Evolutionary conservation across 2,329 filamentous ascomycete species (phyloP).

Genomic region (Ceratocystis albifundus): DNA sequence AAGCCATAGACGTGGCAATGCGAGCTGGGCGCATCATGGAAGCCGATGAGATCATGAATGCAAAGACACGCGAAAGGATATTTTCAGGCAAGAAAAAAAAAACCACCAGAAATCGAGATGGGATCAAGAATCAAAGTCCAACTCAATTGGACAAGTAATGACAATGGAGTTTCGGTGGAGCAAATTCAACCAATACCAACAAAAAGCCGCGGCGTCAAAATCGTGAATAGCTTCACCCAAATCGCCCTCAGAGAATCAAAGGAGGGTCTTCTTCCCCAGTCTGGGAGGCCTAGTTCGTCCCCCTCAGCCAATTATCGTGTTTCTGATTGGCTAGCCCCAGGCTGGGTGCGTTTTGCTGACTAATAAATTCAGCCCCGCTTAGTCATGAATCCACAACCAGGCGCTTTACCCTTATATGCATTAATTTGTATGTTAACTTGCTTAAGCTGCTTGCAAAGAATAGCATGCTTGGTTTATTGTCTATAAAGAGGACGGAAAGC

Average conservation of each 20-base stretch:
- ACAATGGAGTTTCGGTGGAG: background rate
- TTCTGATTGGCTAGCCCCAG: slow-evolving; percentile 3
- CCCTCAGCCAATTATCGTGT: slow-evolving; percentile 8
- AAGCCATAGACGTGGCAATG: slow-evolving; percentile 41
- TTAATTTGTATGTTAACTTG: too few relatives aligned
- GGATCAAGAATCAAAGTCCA: background rate
- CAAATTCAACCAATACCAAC: background rate
- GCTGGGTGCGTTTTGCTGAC: background rate
- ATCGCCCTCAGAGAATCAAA: background rate
- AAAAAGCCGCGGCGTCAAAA: background rate
- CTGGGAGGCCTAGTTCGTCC: background rate
- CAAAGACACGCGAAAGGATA: background rate
- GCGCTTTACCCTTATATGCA: background rate
- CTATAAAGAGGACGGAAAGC: too few relatives aligned
- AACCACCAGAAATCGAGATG: background rate
- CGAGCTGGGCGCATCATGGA: slow-evolving; percentile 41
- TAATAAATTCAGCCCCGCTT: background rate
- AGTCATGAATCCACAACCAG: background rate
- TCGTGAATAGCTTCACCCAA: slow-evolving; percentile 9
- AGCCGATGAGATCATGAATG: slow-evolving; percentile 16
- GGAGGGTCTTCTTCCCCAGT: slow-evolving; percentile 4
- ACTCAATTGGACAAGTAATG: background rate
- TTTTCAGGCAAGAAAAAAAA: slow-evolving; percentile 10
- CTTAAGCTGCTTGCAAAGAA: too few relatives aligned
- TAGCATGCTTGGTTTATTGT: too few relatives aligned